Evolutionary conservation across 352 stramenopile species (phyloP).

Genomic region (Globisporangium emineosum): DNA sequence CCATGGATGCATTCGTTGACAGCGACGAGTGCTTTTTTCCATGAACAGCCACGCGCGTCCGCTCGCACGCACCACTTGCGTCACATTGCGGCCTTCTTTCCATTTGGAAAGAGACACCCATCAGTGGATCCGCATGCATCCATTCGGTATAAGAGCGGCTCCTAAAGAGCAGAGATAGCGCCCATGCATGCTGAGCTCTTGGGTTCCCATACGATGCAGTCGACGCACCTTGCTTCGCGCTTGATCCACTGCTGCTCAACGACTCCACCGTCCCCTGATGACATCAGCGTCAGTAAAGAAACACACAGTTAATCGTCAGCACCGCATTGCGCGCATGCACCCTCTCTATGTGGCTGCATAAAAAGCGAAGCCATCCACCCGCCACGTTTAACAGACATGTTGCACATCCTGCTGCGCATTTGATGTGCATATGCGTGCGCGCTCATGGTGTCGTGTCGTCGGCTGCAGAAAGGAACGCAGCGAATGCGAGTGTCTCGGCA

Average conservation of each 20-base stretch:
- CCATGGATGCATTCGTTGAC: conserved; percentile 8
- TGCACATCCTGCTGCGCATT: background rate
- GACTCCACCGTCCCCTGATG: conserved; percentile 57
- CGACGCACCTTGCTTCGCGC: conserved; percentile 46
- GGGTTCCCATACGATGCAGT: background rate
- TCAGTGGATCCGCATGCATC: background rate
- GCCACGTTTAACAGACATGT: background rate
- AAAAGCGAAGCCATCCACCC: background rate
- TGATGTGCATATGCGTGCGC: background rate
- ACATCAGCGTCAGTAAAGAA: conserved; percentile 10
- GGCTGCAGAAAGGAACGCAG: background rate
- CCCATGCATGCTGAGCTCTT: background rate
- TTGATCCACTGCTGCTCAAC: conserved; percentile 70
- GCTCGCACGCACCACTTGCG: background rate
- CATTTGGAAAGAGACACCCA: conserved; percentile 1
- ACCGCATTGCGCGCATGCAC: no score
- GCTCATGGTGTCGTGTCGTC: conserved; percentile 1
- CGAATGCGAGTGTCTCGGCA: background rate
- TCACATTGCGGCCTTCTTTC: conserved; percentile 2
- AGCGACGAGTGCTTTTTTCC: conserved; percentile 5
- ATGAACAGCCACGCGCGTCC: background rate
- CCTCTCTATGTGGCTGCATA: background rate
- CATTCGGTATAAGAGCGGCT: background rate
- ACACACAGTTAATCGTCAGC: conserved; percentile 5
- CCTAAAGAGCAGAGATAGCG: background rate